Base-by-base conservation (phyloP, 495 filamentous ascomycete genomes). In the Hapsidospora chrysogenum region DNA sequence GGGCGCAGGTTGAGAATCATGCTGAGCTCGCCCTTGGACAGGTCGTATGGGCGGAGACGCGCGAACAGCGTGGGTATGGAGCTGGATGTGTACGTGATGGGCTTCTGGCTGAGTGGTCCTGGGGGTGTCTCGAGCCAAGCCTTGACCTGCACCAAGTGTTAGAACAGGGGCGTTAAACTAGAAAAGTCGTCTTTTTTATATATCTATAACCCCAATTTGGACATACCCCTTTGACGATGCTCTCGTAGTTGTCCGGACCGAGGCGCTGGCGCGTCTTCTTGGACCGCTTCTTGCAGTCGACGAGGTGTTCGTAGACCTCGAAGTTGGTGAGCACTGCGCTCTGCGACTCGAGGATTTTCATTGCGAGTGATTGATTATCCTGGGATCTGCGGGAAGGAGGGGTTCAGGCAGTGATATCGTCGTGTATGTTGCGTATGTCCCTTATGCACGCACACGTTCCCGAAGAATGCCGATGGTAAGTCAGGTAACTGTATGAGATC, bases 271-370 rank as follows among this genome's bases (percentile, higher is more conserved):
- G 41, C 3, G 44, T 31, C 34, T 58, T 54, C 34, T 63, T 56
- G 17, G 52, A 41, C 33, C 47, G 45, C 16, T 44, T 45, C 41
- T 57, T 52, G 17, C 41, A 44, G 29, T 67, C 52, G n/a, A 42
- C 38, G 33, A 67, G 41, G 42, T 61, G 61, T 33, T 54, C 49
- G 46, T 63, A 62, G 31, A 64, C 60, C 44, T 67, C 63, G 41
- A 57, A 56, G 41, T 67, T 67, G 38, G 61, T 53, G 36, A 67
- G 37, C 2, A 64, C 47, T 9, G 56, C 60, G 10, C 49, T 54
- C 35, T 67, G 61, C 1, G 60, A 43, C 42, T 65, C 60, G 31
- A 65, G 40, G 40, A 67, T 54, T 49, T 64, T 67, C 63, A 67
- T 67, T 38, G 31, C 27, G 30, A 28, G 17, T 18, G 35, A 7